These are phyloP conservation scores for Aspergillus saccharolyticus DNA, from an alignment of 495 filamentous ascomycete genomes.

Conservation along the genomic window DNA sequence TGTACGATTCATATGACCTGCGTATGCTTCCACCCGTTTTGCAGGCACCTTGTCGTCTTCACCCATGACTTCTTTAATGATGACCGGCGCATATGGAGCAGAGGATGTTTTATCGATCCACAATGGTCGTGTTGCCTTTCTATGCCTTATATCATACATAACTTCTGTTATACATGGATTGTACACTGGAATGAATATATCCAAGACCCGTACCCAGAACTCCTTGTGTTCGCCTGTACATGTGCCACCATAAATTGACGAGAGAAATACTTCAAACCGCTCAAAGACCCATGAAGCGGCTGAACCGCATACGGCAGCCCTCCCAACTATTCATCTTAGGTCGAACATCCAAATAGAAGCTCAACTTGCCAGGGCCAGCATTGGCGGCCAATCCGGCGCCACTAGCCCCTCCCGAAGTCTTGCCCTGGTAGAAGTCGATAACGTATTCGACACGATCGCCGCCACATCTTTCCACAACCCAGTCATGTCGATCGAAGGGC, in stretches of 20 bases:
- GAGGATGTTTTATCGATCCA: constrained; percentile 14
- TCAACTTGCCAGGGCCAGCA: constrained; percentile 60
- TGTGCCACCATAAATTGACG: constrained; percentile 14
- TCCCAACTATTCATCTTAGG: constrained; percentile 92
- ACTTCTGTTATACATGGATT: constrained; percentile 36
- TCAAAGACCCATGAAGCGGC: constrained; percentile 56
- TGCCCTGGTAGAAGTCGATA: constrained; percentile 95
- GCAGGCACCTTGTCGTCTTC: constrained; percentile 3
- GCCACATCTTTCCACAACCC: constrained; percentile 85
- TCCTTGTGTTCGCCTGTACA: constrained; percentile 28
- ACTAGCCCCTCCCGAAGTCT: constrained; percentile 28
- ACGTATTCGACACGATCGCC: constrained; percentile 89
- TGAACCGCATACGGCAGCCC: constrained; percentile 77
- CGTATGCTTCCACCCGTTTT: constrained; percentile 3
- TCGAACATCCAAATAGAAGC: constrained; percentile 91
- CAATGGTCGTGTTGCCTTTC: constrained; percentile 16
- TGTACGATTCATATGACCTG: constrained; percentile 14
- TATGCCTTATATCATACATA: constrained; percentile 36
- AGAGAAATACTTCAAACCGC: neutral
- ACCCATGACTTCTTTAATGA: constrained; percentile 8
- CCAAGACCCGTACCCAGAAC: constrained; percentile 23
- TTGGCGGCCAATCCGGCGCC: constrained; percentile 32
- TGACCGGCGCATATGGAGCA: constrained; percentile 15
- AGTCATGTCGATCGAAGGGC: constrained; percentile 96
- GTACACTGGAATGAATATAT: constrained; percentile 26